Evolutionary conservation across 2,329 filamentous ascomycete species (phyloP), one percentile per base, ranked within the genome.

Genomic region (Fusarium verticillioides): DNA sequence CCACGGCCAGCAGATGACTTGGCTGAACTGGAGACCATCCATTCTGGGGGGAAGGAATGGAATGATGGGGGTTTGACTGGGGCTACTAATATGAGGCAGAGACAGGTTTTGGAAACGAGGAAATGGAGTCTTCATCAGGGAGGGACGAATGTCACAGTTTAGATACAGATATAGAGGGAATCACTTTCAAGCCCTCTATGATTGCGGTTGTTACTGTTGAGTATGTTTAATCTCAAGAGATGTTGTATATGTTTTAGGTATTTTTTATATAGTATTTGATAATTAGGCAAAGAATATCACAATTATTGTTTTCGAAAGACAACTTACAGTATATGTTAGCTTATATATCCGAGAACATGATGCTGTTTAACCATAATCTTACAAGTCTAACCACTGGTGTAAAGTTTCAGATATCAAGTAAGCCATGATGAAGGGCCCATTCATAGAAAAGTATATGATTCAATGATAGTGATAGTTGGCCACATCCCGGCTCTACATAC

Each of bases 71-170:
- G 54, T 13, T 32, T 63, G 26, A 28, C 46, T 21, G 52, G 63
- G 13, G 67, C 62, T 37, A 63, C 60, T 28, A 76, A 70, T 16
- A 58, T 50, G 56, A 72, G 76, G 21, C 76, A 77, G 56, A 58
- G 73, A 9, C 75, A 77, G 60, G 77, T 76, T 23, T 58, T 77
- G 15, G 73, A 73, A 50, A 66, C 69, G 26, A 77, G 76, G 44
- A 71, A 76, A 23, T 76, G 70, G 67, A 79, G 74, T 52, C 46
- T 78, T 67, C 64, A 67, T 36, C 66, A 73, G 46, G 72, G 69
- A 28, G 64, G 65, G 5, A 37, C 44, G 4, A 58, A 66, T 42
- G 60, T 72, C 3, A 46, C 63, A 46, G 68, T 68, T 23, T 73
- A 63, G 39, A 19, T 26, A 15, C 8, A 37, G n/a, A 16, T 7